Conservation (phyloP, 768 basidiomycete species). For the Phylloporus sp. region DNA sequence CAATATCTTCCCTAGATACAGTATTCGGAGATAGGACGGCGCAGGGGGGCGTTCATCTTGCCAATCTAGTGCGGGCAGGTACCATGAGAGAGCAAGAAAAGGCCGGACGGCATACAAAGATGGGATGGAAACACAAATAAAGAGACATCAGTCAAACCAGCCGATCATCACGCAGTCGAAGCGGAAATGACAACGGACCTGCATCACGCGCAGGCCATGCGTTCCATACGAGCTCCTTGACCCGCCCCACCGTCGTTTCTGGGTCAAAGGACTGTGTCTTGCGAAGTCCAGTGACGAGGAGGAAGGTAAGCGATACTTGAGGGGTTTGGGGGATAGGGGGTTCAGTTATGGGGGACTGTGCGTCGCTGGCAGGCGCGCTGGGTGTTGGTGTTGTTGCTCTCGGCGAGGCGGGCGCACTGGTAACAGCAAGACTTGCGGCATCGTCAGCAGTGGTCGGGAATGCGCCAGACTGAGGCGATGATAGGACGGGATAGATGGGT, state of each 20-base stretch:
- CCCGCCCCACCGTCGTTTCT: constrained; percentile 67
- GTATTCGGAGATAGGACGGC: constrained; percentile 69
- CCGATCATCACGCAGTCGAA: constrained; percentile 11
- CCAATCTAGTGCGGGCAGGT: constrained; percentile 50
- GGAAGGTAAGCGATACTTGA: constrained; percentile 64
- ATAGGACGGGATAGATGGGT: constrained; percentile 24
- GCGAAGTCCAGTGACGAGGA: constrained; percentile 65
- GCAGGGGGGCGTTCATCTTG: constrained; percentile 74
- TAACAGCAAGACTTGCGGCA: background rate
- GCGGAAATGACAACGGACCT: constrained; percentile 38
- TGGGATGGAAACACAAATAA: background rate
- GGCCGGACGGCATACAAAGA: background rate
- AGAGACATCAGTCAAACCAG: constrained; percentile 1
- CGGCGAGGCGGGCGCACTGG: background rate
- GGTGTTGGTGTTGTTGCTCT: constrained; percentile 1
- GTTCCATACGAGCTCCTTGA: constrained; percentile 83
- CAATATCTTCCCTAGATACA: constrained; percentile 76
- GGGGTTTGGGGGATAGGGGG: constrained; percentile 52
- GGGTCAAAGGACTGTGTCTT: constrained; percentile 74
- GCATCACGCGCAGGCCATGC: constrained; percentile 56
- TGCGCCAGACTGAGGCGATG: constrained; percentile 14
- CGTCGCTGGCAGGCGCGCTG: background rate
- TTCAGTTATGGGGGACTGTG: constrained; percentile 7
- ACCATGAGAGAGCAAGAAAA: background rate
- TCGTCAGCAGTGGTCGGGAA: background rate